These are phyloP conservation scores for Alopecurus myosuroides DNA, from an alignment of 176 grass and related monocot species.

Conservation along the genomic window DNA sequence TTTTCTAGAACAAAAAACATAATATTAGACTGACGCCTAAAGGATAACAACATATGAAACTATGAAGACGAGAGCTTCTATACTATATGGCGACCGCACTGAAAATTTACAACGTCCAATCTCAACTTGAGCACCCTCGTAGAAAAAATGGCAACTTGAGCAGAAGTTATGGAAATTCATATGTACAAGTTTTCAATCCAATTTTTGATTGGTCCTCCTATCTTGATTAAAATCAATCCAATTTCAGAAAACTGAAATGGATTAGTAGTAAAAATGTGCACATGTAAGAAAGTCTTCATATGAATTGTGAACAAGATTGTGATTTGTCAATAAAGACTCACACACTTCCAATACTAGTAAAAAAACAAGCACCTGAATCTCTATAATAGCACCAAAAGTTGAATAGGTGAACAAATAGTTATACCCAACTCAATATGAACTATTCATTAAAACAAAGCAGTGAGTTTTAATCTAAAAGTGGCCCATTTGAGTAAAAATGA, in stretches of 20 bases:
- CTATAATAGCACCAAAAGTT: conserved; percentile 11
- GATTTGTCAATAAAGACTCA: conserved; percentile 1
- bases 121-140: neutral
- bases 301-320: neutral
- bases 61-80: neutral
- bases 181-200: neutral
- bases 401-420: neutral
- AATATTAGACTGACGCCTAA: neutral
- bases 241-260: neutral
- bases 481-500: neutral
- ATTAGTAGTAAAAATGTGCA: neutral
- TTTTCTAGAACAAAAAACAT: neutral
- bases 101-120: neutral
- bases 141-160: neutral
- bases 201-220: neutral
- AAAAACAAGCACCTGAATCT: neutral
- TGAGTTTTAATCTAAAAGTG: neutral
- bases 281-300: neutral
- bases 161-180: neutral
- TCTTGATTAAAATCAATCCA: neutral
- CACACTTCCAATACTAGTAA: neutral
- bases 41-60: neutral
- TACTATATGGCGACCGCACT: neutral
- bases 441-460: neutral
- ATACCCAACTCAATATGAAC: neutral